Conservation (phyloP, 139 green algal genomes). For the Gonium pectorale region DNA sequence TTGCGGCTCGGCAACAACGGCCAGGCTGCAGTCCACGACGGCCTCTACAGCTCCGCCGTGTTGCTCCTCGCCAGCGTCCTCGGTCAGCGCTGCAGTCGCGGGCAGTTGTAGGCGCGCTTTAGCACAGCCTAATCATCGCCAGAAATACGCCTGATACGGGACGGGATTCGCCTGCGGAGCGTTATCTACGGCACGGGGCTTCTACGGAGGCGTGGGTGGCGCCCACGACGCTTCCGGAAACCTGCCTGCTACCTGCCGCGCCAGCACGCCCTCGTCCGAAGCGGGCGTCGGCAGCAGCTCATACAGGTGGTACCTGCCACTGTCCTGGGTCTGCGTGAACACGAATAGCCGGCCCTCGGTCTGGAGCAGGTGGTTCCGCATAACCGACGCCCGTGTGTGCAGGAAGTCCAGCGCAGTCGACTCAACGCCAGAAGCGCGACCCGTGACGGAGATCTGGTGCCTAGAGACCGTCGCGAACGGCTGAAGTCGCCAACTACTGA, state of each 20-base stretch:
- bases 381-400: slow-evolving; percentile 50
- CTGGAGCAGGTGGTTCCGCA: slow-evolving; percentile 56
- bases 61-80: not conserved
- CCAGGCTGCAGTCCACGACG: slow-evolving; percentile 38
- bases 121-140: too few relatives aligned
- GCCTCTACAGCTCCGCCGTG: slow-evolving; percentile 7
- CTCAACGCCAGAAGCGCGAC: not conserved
- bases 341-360: slow-evolving; percentile 48
- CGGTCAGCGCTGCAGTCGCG: not conserved
- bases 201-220: too few relatives aligned
- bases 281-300: not conserved
- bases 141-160: too few relatives aligned
- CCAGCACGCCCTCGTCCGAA: slow-evolving; percentile 11
- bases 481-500: slow-evolving; percentile 24
- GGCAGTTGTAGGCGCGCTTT: too few relatives aligned
- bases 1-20: not conserved
- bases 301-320: not conserved
- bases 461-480: not conserved
- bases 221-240: too few relatives aligned
- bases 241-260: slow-evolving; percentile 26
- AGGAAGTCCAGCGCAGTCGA: slow-evolving; percentile 43
- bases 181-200: too few relatives aligned
- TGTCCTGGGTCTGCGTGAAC: slow-evolving; percentile 22
- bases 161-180: too few relatives aligned
- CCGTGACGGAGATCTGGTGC: not conserved